phyloP scores from a whole-genome alignment of 345 rosid genomes.

The Citrus reticulata region DNA sequence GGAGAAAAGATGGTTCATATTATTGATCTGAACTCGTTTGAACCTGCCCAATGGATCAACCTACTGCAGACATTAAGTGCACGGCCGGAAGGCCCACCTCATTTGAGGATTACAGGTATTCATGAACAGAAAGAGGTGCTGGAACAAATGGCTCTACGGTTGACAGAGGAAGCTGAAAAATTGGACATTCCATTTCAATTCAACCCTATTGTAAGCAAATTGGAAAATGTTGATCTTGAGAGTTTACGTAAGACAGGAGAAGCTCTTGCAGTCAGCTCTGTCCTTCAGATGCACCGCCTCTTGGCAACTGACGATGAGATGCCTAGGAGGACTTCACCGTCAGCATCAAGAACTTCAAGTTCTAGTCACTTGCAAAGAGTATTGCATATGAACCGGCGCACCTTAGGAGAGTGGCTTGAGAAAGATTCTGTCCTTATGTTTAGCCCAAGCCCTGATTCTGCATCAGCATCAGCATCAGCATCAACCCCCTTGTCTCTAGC shows the following conservation, averaged over 20 bases:
- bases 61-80: constrained; percentile 51
- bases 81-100: constrained; percentile 72
- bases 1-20: constrained; percentile 74
- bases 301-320: constrained; percentile 53
- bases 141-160: constrained; percentile 55
- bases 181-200: constrained; percentile 72
- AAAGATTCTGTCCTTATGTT: constrained; percentile 35
- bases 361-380: constrained; percentile 29
- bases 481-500: constrained; percentile 40
- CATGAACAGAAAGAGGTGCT: constrained; percentile 62
- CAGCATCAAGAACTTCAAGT: constrained; percentile 27
- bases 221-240: constrained; percentile 53
- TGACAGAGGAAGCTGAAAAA: constrained; percentile 68
- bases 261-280: constrained; percentile 70
- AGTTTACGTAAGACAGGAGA: constrained; percentile 64
- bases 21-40: constrained; percentile 56
- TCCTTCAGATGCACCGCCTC: constrained; percentile 63
- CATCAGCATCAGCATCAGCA: constrained; percentile 28
- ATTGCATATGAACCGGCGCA: constrained; percentile 37
- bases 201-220: constrained; percentile 50
- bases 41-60: constrained; percentile 78
- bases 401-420: constrained; percentile 76
- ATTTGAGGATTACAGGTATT: constrained; percentile 66
- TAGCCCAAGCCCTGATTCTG: constrained; percentile 45
- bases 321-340: constrained; percentile 33